Conservation (phyloP, 148 eudicot species). For the Rhododendron mucronatum region DNA sequence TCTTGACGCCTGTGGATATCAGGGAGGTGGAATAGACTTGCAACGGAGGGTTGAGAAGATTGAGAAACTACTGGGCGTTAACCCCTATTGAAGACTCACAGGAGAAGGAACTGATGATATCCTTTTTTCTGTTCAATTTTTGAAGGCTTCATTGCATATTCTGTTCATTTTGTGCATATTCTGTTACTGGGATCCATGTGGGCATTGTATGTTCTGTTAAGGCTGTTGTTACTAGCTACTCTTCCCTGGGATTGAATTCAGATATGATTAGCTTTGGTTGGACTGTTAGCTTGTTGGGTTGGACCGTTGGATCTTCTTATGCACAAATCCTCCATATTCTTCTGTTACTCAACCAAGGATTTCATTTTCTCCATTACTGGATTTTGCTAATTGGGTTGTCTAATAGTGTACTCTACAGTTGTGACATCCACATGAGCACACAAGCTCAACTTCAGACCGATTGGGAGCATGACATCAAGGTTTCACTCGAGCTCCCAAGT, state of each 20-base stretch:
- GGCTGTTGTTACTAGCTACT: not conserved
- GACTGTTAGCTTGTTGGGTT: not conserved
- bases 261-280: not conserved
- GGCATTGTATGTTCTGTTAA: not conserved
- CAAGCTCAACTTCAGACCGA: not conserved
- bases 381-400: not conserved
- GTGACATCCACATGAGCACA: not conserved
- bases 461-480: not conserved
- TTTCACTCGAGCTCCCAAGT: not conserved
- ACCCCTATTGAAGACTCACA: not conserved
- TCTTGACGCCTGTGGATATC: not conserved
- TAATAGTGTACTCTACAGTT: no score
- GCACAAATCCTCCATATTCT: not conserved
- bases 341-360: not conserved
- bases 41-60: constrained; percentile 5
- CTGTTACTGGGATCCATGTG: not conserved
- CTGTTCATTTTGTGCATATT: not conserved
- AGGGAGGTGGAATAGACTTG: not conserved
- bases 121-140: not conserved
- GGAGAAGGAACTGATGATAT: not conserved
- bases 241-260: not conserved
- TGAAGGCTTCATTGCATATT: not conserved
- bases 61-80: not conserved
- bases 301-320: not conserved
- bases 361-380: not conserved